Conservation (phyloP, 306 rosid genomes). For the Carpinus viminea region DNA sequence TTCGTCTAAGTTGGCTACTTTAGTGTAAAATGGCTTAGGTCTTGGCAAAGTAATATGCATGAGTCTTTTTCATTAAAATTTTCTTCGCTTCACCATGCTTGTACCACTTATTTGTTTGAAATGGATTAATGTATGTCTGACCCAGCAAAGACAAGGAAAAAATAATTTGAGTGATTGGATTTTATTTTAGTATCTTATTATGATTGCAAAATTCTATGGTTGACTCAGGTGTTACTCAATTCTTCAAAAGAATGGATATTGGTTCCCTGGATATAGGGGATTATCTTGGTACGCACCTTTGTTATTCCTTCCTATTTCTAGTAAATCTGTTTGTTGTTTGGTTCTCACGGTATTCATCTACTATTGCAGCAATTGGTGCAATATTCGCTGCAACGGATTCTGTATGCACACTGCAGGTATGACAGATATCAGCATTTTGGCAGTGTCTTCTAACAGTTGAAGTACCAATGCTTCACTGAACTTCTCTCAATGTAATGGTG, state of each 20-base stretch:
- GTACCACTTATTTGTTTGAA: background rate
- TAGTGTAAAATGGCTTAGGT: background rate
- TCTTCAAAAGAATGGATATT: slow-evolving; percentile 72
- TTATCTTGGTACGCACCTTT: slow-evolving; percentile 58
- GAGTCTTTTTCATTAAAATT: background rate
- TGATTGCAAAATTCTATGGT: slow-evolving; percentile 39
- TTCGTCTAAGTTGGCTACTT: background rate
- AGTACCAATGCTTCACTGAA: slow-evolving; percentile 21
- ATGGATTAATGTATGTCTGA: background rate
- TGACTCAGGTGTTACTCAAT: slow-evolving; percentile 64
- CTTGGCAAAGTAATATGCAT: background rate
- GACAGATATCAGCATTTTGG: slow-evolving; percentile 19
- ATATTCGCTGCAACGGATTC: slow-evolving; percentile 99
- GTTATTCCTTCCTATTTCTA: slow-evolving; percentile 7
- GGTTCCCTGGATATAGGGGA: slow-evolving; percentile 71
- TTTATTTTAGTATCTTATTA: slow-evolving; percentile 3
- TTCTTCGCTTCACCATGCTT: background rate
- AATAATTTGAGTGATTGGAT: background rate
- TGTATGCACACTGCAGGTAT: slow-evolving; percentile 97
- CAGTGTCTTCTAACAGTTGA: slow-evolving; percentile 23
- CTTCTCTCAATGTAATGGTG: slow-evolving; percentile 32
- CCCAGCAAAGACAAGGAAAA: slow-evolving; percentile 4
- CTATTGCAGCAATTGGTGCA: slow-evolving; percentile 82
- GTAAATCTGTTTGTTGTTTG: slow-evolving; percentile 20
- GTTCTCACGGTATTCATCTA: slow-evolving; percentile 22